Conservation (phyloP, 2,329 filamentous ascomycete species). For the Remersonia thermophila region DNA sequence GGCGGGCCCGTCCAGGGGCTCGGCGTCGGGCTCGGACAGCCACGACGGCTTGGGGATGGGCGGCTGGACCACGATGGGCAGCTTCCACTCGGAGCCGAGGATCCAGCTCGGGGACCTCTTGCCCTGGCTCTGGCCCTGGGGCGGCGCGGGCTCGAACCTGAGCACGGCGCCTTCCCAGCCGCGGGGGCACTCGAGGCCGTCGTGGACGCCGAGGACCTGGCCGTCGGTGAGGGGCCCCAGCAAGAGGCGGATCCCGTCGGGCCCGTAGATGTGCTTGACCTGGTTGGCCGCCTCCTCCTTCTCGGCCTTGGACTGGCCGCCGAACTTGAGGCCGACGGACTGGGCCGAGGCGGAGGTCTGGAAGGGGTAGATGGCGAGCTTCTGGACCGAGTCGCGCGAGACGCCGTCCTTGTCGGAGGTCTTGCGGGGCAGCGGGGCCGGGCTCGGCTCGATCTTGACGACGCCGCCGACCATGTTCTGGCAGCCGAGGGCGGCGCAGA, state of each 20-base stretch:
- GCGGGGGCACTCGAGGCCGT: conserved; percentile 39
- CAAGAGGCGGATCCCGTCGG: conserved; percentile 51
- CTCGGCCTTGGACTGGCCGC: conserved; percentile 73
- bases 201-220: conserved; percentile 54
- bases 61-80: conserved; percentile 63
- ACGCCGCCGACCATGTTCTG: conserved; percentile 71
- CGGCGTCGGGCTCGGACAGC: conserved; percentile 41
- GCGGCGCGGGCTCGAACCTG: conserved; percentile 54
- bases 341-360: conserved; percentile 41
- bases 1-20: conserved; percentile 25
- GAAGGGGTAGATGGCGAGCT: conserved; percentile 75
- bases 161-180: conserved; percentile 78
- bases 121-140: conserved; percentile 25
- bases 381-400: conserved; percentile 33
- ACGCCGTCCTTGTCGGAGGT: conserved; percentile 24
- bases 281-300: conserved; percentile 63
- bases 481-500: conserved; percentile 63
- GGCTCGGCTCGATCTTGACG: conserved; percentile 74
- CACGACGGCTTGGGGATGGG: conserved; percentile 55
- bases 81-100: conserved; percentile 61
- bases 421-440: conserved; percentile 54
- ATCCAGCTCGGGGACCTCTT: conserved; percentile 55
- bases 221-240: conserved; percentile 84
- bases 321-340: conserved; percentile 65
- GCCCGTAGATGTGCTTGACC: conserved; percentile 59